These are phyloP conservation scores for Cavenderia fasciculata DNA, from an alignment of 78 protist species.

Conservation along the genomic window DNA sequence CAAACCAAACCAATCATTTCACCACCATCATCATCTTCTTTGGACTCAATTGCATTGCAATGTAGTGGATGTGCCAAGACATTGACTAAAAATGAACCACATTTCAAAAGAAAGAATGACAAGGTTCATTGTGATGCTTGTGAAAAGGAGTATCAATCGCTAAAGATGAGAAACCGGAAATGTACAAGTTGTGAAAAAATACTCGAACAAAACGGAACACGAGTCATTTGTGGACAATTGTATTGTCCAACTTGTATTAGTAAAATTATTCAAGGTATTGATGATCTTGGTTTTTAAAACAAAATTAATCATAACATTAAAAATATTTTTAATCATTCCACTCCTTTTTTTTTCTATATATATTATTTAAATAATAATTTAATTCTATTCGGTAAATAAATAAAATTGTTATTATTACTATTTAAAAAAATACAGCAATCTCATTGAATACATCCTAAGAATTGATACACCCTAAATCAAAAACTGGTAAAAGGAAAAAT, in stretches of 20 bases:
- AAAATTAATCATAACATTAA: neutral
- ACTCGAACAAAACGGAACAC: constrained; percentile 11
- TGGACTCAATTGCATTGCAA: neutral
- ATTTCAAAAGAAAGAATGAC: constrained; percentile 35
- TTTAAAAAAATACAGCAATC: too few relatives aligned
- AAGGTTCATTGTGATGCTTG: constrained; percentile 61
- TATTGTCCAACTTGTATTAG: constrained; percentile 46
- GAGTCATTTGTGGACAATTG: constrained; percentile 30
- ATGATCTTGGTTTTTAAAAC: constrained; percentile 47
- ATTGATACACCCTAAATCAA: too few relatives aligned
- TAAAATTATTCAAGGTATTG: constrained; percentile 29
- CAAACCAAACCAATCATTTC: neutral
- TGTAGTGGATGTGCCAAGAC: constrained; percentile 54
- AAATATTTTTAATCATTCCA: too few relatives aligned
- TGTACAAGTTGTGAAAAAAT: constrained; percentile 52
- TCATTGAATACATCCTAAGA: too few relatives aligned
- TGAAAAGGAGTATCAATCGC: constrained; percentile 61
- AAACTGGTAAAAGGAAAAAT: too few relatives aligned
- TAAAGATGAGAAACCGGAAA: constrained; percentile 38
- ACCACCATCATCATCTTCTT: neutral
- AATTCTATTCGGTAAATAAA: too few relatives aligned
- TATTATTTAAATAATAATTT: too few relatives aligned
- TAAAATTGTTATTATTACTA: too few relatives aligned
- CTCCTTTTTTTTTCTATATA: too few relatives aligned
- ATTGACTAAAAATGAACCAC: constrained; percentile 19